A percentile compares a stretch with the other conserved stretches of the same genome.
Evolutionary conservation across 176 grass and related monocot species (phyloP).

Genomic region (Sorghum bicolor): Sorghum_bicolor_NCBIv3 NC_012873.2:56185001-56185500

Average conservation of each 20-base stretch:
- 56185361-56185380: slow-evolving; percentile 75
- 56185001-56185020: slow-evolving; percentile 50
- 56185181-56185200: slow-evolving; percentile 43
- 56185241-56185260: slow-evolving; percentile 40
- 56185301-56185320: slow-evolving; percentile 62
- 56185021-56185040: slow-evolving; percentile 40
- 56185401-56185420: slow-evolving; percentile 52
- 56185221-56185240: slow-evolving; percentile 13
- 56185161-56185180: slow-evolving; percentile 30
- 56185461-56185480: slow-evolving; percentile 53
- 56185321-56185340: slow-evolving; percentile 54
- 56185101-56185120: slow-evolving; percentile 52
- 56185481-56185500: slow-evolving; percentile 52
- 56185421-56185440: slow-evolving; percentile 72
- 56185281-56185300: slow-evolving; percentile 62
- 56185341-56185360: slow-evolving; percentile 61
- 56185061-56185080: slow-evolving; percentile 36
- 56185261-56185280: slow-evolving; percentile 35
- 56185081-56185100: slow-evolving; percentile 49
- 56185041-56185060: slow-evolving; percentile 24
- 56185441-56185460: slow-evolving; percentile 70
- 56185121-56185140: slow-evolving; percentile 23
- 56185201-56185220: slow-evolving; percentile 55
- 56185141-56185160: not conserved
- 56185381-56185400: slow-evolving; percentile 58